phyloP scores from a whole-genome alignment of 2,329 filamentous ascomycete species.

The Madurella fahalii region DNA sequence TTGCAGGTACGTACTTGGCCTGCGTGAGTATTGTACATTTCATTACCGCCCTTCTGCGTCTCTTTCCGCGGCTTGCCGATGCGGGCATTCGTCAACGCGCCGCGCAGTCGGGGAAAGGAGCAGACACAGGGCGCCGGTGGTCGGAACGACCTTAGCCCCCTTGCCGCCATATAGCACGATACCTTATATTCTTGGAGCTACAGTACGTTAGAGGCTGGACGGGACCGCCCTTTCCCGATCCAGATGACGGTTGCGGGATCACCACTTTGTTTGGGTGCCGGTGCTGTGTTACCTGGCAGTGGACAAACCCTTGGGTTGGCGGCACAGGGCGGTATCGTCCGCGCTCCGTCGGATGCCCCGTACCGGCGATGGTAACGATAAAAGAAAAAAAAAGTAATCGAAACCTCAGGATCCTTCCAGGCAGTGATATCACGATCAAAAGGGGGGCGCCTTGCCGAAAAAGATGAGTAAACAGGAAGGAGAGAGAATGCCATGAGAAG shows the following conservation, averaged over 20 bases:
- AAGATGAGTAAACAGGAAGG: conserved; percentile 7
- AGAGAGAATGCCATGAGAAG: not conserved
- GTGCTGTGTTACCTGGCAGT: no score
- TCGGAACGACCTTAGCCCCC: conserved; percentile 7
- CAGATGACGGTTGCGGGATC: no score
- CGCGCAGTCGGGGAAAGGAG: not conserved
- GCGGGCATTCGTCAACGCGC: not conserved
- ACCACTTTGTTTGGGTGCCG: no score
- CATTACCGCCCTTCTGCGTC: conserved; percentile 19
- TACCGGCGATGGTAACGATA: no score
- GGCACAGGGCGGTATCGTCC: no score
- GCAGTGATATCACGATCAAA: conserved; percentile 11
- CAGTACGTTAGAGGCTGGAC: no score
- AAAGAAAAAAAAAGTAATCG: not conserved
- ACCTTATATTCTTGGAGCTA: conserved; percentile 18
- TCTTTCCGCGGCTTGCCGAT: conserved; percentile 12
- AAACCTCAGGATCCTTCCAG: not conserved
- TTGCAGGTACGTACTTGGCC: conserved; percentile 7
- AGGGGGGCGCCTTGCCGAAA: not conserved
- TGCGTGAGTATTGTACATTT: conserved; percentile 12
- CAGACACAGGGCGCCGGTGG: conserved; percentile 10
- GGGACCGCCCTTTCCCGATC: no score
- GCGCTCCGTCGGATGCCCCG: no score
- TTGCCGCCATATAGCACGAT: not conserved
- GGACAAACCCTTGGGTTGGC: not conserved